A percentile compares a stretch with the other conserved stretches of the same genome.
These are phyloP conservation scores for Schwanniomyces yamadae DNA, from an alignment of 805 yeast genomes.

Conservation along the genomic window DNA sequence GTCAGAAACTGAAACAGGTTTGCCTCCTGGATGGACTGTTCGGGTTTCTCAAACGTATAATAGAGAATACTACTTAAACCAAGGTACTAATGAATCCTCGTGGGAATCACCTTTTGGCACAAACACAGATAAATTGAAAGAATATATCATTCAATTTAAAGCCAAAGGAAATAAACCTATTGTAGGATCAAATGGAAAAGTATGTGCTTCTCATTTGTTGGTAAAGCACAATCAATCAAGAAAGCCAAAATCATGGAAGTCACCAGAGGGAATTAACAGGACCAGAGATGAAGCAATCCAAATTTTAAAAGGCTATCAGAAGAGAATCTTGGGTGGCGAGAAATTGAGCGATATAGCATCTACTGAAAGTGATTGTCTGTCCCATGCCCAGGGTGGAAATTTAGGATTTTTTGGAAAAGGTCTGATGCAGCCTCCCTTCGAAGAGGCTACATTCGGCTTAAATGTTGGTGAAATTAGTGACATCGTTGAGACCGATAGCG, in stretches of 20 bases:
- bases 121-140: constrained; percentile 55
- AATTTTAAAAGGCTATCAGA: constrained; percentile 56
- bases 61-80: constrained; percentile 79
- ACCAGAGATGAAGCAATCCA: constrained; percentile 81
- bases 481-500: constrained; percentile 85
- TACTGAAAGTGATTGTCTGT: constrained; percentile 85
- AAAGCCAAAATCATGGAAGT: constrained; percentile 91
- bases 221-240: constrained; percentile 82
- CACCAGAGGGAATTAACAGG: constrained; percentile 65
- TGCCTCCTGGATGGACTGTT: constrained; percentile 85
- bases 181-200: constrained; percentile 47
- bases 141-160: constrained; percentile 48
- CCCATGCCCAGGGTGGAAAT: constrained; percentile 87
- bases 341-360: constrained; percentile 71
- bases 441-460: constrained; percentile 78
- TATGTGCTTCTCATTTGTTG: constrained; percentile 78
- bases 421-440: constrained; percentile 94
- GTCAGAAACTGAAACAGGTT: constrained; percentile 53
- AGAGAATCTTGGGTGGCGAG: constrained; percentile 62
- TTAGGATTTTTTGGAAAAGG: constrained; percentile 86
- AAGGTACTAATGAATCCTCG: constrained; percentile 64
- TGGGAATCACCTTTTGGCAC: constrained; percentile 94
- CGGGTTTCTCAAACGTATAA: constrained; percentile 75
- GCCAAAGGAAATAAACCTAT: constrained; percentile 46
- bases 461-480: constrained; percentile 82